A percentile compares a stretch with the other conserved stretches of the same genome.
Conservation (phyloP, 2,329 filamentous ascomycete genomes). For the Arthroderma sp. region DNA sequence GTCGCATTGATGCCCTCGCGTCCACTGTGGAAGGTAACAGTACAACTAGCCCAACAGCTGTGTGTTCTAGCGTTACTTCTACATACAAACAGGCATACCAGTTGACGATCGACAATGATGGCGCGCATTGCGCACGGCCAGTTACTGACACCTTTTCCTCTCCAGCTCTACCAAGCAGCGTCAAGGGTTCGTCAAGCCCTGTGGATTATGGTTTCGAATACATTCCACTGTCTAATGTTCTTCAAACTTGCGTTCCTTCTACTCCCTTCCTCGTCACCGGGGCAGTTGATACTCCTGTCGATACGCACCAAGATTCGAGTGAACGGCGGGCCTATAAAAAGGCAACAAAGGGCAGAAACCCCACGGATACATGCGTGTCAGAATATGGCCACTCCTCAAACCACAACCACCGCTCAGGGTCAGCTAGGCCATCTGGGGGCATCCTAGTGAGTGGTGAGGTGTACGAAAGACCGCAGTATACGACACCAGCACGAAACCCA, state of each 20-base stretch:
- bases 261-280: not conserved
- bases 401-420: not conserved
- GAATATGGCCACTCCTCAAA: conserved; percentile 7
- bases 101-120: conserved; percentile 5
- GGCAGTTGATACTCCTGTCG: not conserved
- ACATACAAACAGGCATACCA: conserved; percentile 6
- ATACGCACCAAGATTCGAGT: not conserved
- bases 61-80: not conserved
- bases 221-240: conserved; percentile 12
- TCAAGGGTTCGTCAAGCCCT: conserved; percentile 11
- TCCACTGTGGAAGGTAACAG: conserved; percentile 5
- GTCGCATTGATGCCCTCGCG: conserved; percentile 13
- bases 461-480: conserved; percentile 6
- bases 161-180: conserved; percentile 4
- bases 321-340: not conserved
- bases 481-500: not conserved
- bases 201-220: conserved; percentile 14
- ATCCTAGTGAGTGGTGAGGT: conserved; percentile 8
- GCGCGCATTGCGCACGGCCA: conserved; percentile 4
- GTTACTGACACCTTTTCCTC: not conserved
- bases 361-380: conserved; percentile 5
- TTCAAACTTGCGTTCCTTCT: conserved; percentile 3
- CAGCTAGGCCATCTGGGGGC: not conserved
- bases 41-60: conserved; percentile 12
- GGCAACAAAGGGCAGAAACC: not conserved